Base-by-base conservation (phyloP, 208 protist genomes). In the Wallacemonas sp. region DNA sequence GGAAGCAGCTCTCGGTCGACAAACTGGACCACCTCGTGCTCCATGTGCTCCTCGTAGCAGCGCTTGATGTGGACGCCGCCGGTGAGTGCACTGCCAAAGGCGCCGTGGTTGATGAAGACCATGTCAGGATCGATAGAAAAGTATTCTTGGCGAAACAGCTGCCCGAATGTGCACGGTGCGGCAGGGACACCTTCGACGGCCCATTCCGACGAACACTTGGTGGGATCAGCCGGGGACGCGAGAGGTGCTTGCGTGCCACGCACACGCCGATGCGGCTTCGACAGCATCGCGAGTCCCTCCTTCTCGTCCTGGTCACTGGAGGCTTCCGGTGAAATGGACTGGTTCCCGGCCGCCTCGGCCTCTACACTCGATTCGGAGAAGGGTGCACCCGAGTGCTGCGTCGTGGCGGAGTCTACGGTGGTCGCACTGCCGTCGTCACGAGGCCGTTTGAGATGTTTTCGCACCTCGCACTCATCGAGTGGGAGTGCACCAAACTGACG, bases 51-150 rank as follows among this genome's bases (percentile, higher is more conserved):
- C 41, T 96, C 88, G 63, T 87, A 96, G 36, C 68, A 57, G n/a
- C 80, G 78, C 73, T 95, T 95, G 26, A 90, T 88, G 21, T 74
- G 77, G 33, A 93, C 32, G 2, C 84, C 80, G n/a, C 83, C 80
- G 9, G 61, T 64, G 23, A 95, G 68, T 1, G 85, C 65, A 47
- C 91, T 84, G 56, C 93, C 93, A 79, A 97, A 97, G 16, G 90
- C 93, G n/a, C 93, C 93, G 66, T 97, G 93, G 67, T 97, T 97
- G 55, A 97, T 85, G 71, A 96, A 96, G 23, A 83, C 74, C 71
- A 92, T 84, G 26, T 87, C 72, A 1, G 61, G 54, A 9, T 83
- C 84, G 21, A 97, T 82, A 5, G 63, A 68, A 43, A 96, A 96
- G 69, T 94, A 73, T 49, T 79, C 62, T 3, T 68, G 61, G 12